Evolutionary conservation across 306 rosid species (phyloP), one percentile per base, ranked within the genome.

Genomic region (Casuarina glauca): DNA sequence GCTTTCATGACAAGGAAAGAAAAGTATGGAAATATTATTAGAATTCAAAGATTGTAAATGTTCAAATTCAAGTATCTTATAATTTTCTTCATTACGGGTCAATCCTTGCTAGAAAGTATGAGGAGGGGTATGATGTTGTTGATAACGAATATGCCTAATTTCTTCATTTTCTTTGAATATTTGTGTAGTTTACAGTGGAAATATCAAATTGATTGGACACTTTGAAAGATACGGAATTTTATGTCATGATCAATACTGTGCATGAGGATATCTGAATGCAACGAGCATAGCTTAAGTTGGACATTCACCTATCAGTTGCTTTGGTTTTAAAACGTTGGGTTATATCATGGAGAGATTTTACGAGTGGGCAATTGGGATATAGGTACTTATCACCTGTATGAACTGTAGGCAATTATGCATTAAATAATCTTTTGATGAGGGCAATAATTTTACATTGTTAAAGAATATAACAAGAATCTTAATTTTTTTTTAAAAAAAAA

Each of bases 141-240:
- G 50, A 67, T n/a, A 42, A 66, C 46, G 36, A 66, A 66, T 66
- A 66, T 66, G 17, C 17, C 20, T 64, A 2, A 4, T 15, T n/a
- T 42, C 11, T 42, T 7, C 50, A n/a, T 1, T 17, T 41, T 41
- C 50, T 42, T 42, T 67, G 71, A 67, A 67, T n/a, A n/a, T 9
- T 8, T 9, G 71, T 10, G 8, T 41, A 17, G 71, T 16, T 41
- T 53, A 62, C 45, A 62, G n/a, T 16, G 15, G 6, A 41, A 41
- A 66, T 17, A 66, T 66, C 71, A 41, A 66, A 66, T 41, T 41
- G 71, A 66, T 66, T 66, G 50, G 71, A 66, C 71, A 32, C 48
- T 66, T 66, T 66, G 71, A 17, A 66, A 5, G 43, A 41, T n/a
- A 41, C 46, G 15, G 4, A 66, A 42, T 66, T 41, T 66, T 66